phyloP scores from a whole-genome alignment of 2,329 filamentous ascomycete species.

The Ceratocystis eucalypticola region DNA sequence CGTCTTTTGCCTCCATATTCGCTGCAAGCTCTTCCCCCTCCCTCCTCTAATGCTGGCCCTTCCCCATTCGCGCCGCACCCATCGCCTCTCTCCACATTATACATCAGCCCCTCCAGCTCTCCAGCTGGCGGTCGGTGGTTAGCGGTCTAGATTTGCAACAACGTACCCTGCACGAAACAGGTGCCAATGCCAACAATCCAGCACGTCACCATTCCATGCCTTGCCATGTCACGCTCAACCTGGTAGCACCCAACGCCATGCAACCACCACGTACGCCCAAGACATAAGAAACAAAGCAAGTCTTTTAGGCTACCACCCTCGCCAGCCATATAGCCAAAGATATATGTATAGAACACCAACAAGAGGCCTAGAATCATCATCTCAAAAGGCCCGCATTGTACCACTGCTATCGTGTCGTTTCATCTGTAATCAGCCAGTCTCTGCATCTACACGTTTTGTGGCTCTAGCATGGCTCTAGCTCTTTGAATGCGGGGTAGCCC shows the following conservation, averaged over 20 bases:
- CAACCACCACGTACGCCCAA: background rate
- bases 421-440: background rate
- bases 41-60: background rate
- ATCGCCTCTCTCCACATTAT: background rate
- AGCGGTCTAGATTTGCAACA: no score
- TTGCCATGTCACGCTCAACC: background rate
- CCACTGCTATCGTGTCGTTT: background rate
- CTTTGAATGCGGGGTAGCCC: background rate
- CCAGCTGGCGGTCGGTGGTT: background rate
- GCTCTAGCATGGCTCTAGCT: background rate
- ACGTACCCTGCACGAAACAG: background rate
- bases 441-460: no score
- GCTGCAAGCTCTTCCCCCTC: no score
- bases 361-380: background rate
- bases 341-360: background rate
- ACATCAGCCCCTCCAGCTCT: background rate
- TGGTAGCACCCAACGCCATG: background rate
- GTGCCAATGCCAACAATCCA: constrained; percentile 2
- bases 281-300: background rate
- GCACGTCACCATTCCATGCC: background rate
- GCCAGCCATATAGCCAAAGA: background rate
- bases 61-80: background rate
- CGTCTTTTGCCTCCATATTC: background rate
- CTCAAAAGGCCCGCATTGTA: background rate
- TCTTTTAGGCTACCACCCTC: no score